Percentiles rank a stretch among this genome's conserved stretches.
These are phyloP conservation scores for Neurospora sublineolata DNA, from an alignment of 495 filamentous ascomycete species.

Conservation along the genomic window DNA sequence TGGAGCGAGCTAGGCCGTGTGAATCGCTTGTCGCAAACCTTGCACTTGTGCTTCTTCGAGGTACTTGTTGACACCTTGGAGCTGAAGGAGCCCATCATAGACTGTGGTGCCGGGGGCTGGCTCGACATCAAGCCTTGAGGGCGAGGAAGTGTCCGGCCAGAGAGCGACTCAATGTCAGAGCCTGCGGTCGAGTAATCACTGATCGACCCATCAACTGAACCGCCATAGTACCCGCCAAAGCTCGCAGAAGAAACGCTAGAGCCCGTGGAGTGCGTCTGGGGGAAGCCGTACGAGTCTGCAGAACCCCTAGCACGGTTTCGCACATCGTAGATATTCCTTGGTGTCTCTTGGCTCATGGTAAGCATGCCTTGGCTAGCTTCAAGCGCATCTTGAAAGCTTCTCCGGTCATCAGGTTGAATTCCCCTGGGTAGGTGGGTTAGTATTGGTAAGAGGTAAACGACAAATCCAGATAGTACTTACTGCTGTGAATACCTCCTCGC, in stretches of 20 bases:
- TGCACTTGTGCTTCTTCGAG: slow-evolving; percentile 99
- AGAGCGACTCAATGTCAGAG: slow-evolving; percentile 67
- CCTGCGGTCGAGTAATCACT: slow-evolving; percentile 92
- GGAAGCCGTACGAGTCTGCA: slow-evolving; percentile 88
- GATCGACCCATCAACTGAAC: slow-evolving; percentile 78
- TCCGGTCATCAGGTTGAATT: slow-evolving; percentile 48
- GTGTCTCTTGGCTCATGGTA: slow-evolving; percentile 83
- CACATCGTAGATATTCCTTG: slow-evolving; percentile 75
- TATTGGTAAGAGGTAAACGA: slow-evolving; percentile 1
- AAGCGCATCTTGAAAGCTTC: slow-evolving; percentile 68
- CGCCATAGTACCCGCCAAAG: slow-evolving; percentile 67
- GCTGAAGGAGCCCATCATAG: slow-evolving; percentile 98
- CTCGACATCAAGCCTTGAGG: slow-evolving; percentile 58
- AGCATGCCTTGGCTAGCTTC: slow-evolving; percentile 81
- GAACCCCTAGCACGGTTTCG: slow-evolving; percentile 49
- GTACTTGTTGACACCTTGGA: slow-evolving; percentile 92
- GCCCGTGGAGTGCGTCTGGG: slow-evolving; percentile 77
- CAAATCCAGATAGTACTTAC: slow-evolving; percentile 68
- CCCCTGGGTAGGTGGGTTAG: slow-evolving; percentile 30
- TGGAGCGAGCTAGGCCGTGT: slow-evolving; percentile 92
- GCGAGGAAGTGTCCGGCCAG: slow-evolving; percentile 71
- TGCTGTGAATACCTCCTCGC: slow-evolving; percentile 76
- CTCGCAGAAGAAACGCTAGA: slow-evolving; percentile 85
- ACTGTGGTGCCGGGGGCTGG: slow-evolving; percentile 74
- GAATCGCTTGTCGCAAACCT: slow-evolving; percentile 98